These are phyloP conservation scores for Stagonosporopsis chrysanthemi DNA, from an alignment of 2,329 filamentous ascomycete genomes.

Conservation along the genomic window DNA sequence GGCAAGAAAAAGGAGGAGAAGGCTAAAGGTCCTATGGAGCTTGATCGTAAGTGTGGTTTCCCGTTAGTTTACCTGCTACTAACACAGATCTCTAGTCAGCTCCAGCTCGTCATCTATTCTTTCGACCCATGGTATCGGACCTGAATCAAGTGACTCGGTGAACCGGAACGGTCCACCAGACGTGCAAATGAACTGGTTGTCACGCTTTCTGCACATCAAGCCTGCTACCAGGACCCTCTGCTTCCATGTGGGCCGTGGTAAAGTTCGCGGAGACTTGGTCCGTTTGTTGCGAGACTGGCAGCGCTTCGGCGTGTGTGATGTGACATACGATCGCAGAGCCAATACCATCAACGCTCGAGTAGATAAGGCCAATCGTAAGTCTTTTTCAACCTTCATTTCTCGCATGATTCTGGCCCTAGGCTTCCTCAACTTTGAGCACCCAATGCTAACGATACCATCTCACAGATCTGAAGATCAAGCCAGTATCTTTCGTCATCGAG, in stretches of 20 bases:
- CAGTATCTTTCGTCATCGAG: slow-evolving; percentile 86
- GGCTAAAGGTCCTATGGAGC: slow-evolving; percentile 38
- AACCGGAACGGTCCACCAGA: slow-evolving; percentile 40
- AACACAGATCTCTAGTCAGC: slow-evolving; percentile 28
- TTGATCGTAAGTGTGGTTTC: slow-evolving; percentile 48
- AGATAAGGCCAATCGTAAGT: slow-evolving; percentile 78
- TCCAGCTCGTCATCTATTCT: slow-evolving; percentile 42
- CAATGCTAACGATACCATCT: slow-evolving; percentile 4
- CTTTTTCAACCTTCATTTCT: slow-evolving; percentile 19
- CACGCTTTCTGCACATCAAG: slow-evolving; percentile 87
- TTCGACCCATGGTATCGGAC: slow-evolving; percentile 47
- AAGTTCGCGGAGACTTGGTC: slow-evolving; percentile 78
- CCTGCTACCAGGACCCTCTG: slow-evolving; percentile 79
- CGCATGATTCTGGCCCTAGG: slow-evolving; percentile 9
- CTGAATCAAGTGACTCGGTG: slow-evolving; percentile 58
- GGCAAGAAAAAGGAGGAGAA: slow-evolving; percentile 58
- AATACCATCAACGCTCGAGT: slow-evolving; percentile 83
- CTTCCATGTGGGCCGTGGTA: slow-evolving; percentile 74
- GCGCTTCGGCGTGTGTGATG: slow-evolving; percentile 79
- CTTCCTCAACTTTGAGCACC: slow-evolving; percentile 6
- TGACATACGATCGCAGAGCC: slow-evolving; percentile 78
- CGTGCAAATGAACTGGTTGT: slow-evolving; percentile 78
- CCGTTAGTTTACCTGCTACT: slow-evolving; percentile 3
- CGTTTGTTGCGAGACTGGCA: slow-evolving; percentile 80
- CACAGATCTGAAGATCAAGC: slow-evolving; percentile 79